Base-by-base conservation (phyloP, 257 asterid species). In the Vinca minor region DNA sequence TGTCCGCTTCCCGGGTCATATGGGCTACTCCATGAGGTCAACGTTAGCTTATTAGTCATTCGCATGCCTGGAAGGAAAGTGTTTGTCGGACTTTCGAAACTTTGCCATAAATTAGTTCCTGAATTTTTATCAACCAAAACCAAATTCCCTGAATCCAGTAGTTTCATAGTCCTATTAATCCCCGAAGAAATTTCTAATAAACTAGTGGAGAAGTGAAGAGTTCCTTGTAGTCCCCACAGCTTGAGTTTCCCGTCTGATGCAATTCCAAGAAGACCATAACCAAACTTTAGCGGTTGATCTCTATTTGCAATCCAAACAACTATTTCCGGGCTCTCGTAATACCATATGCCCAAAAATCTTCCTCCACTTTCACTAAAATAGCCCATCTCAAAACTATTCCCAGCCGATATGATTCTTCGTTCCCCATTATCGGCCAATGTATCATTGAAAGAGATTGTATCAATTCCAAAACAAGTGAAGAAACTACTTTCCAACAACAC, bases 291-390 rank as follows among this genome's bases (percentile, higher is more conserved):
- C 7, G 7, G 38, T 34, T 1, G 4, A 1, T 66, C 68, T 55
- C 81, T 66, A 14, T 68, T 70, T 20, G 87, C 85, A 75, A 81
- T 78, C 90, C 85, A 84, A 14, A 81, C 85, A 25, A 75, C n/a
- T 29, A 74, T 77, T 57, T 32, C 26, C 8, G 76, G 34, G 11
- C 12, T 2, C 9, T 0, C 8, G 62, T 56, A 28, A 65, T 81
- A 81, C 87, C 85, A 84, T 64, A 84, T 67, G 10, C 87, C 90
- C 4, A 81, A 73, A 55, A 63, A 84, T 46, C 8, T 74, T 4
- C n/a, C 26, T 3, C 31, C 28, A 11, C 38, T 7, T 34, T 34
- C 66, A 47, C 57, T 23, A 13, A 75, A 84, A 62, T 79, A 77
- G 35, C 87, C 87, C 31, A 84, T 68, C 23, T 79, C 81, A 31